Percentiles rank a stretch among this genome's conserved stretches.
Evolutionary conservation across 768 basidiomycete genomes (phyloP).

Genomic region (Lentinula raphanica): DNA sequence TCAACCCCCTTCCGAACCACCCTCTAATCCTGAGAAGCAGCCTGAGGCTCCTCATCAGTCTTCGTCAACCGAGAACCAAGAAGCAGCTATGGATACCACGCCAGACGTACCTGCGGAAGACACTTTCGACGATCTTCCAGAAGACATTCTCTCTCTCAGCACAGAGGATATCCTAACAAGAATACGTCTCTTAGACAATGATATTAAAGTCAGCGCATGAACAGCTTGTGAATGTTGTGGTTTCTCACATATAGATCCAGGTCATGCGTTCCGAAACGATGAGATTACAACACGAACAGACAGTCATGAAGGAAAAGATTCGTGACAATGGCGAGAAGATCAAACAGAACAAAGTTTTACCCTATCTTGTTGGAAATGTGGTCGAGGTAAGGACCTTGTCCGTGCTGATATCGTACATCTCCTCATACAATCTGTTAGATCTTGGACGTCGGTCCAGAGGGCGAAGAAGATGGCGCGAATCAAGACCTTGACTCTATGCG

Average conservation of each 20-base stretch:
- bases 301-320: conserved; percentile 97
- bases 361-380: conserved; percentile 96
- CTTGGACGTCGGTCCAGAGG: conserved; percentile 89
- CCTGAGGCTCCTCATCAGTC: conserved; percentile 32
- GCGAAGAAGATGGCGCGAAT: conserved; percentile 92
- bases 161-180: conserved; percentile 88
- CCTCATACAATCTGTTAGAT: conserved; percentile 49
- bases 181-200: conserved; percentile 92
- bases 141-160: conserved; percentile 70
- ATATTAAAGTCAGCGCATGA: conserved; percentile 68
- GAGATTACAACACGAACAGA: conserved; percentile 90
- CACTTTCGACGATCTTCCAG: conserved; percentile 88
- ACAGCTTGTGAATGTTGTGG: not conserved
- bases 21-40: conserved; percentile 48
- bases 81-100: conserved; percentile 65
- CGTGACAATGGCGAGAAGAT: conserved; percentile 97
- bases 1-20: conserved; percentile 46
- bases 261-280: conserved; percentile 96
- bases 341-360: conserved; percentile 98
- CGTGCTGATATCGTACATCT: not conserved
- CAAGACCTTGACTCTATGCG: conserved; percentile 94
- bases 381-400: conserved; percentile 87
- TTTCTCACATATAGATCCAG: conserved; percentile 31
- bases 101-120: conserved; percentile 72
- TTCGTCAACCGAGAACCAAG: conserved; percentile 25